Base-by-base conservation (phyloP, 495 filamentous ascomycete genomes). In the Articulospora tetracladia region DNA sequence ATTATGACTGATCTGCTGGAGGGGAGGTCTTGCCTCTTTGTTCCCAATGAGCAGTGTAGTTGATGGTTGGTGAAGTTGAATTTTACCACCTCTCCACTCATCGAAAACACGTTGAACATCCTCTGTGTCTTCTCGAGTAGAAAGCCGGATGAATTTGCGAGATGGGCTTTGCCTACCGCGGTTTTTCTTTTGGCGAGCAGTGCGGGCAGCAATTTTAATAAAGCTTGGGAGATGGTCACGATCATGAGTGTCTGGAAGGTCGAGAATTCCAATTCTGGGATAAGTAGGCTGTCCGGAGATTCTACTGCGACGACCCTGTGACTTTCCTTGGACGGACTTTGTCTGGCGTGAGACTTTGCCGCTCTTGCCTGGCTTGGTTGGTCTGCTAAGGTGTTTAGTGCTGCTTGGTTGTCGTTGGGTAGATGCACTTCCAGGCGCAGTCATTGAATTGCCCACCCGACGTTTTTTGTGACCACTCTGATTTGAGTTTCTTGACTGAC, bases 31-130 rank as follows among this genome's bases (percentile, higher is more conserved):
- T 4, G 52, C 2, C 23, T n/a, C 6, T 50, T 50, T 17, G 2
- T 27, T 27, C 10, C 11, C 10, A 12, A 12, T 7, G 6, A 6
- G 22, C 2, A 25, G 4, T 25, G 22, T 25, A 17, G 19, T 24
- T 22, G 20, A 11, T n/a, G 6, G 19, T 25, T 11, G 22, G 12
- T 56, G 64, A 15, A 58, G 59, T 17, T 63, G 56, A 49, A 93
- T 85, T 39, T 71, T 83, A 7, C 93, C 92, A 59, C 76, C 78
- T 67, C 83, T 87, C 94, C 94, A 98, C 57, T 88, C 80, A 22
- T 74, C 76, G 50, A 98, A 73, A 13, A 84, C 76, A 15, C 75
- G 72, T 48, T 86, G 84, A 0, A 85, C 88, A 68, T 97, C 94
- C 23, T 83, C 72, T 7, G 90, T 96, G 65, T 97, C 93, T 17